Evolutionary conservation across 179 eudicot genomes (phyloP), one percentile per base, ranked within the genome.

Genomic region (Silene coronaria): DNA sequence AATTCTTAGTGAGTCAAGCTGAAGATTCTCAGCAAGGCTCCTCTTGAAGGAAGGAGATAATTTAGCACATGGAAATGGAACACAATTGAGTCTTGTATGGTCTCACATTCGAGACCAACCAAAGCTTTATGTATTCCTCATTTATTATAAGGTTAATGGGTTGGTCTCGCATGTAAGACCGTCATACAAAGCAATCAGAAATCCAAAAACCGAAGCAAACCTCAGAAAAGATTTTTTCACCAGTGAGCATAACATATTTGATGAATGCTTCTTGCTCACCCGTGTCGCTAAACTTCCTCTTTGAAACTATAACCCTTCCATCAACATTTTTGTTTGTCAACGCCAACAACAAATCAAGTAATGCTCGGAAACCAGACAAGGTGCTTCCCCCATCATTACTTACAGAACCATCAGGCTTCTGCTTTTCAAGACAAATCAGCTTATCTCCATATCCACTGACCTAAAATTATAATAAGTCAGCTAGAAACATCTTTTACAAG

Each of bases 171-270:
- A 17, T 0, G 51, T 45, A 45, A 45, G 51, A 45, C 0, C 2
- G 21, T 17, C 19, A 17, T 55, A 55, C 2, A 55, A 16, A 64
- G 67, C 26, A 57, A 60, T 57, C 17, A 32, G 16, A 21, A 66
- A 45, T 38, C 55, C 45, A 53, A 58, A 61, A 57, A 55, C 46
- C 57, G 38, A 45, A 55, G 77, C 89, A 75, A 83, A 94, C 98
- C 97, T 94, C 92, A 70, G 90, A 87, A 82, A 94, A 94, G 3
- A 92, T 82, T 84, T 86, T 92, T 78, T 92, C 96, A 58, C 98
- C 98, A 27, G 91, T 88, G 67, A 94, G 98, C 98, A 94, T 94
- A 72, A 92, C 92, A 87, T 90, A 94, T 80, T 94, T 94, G 62
- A 94, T 81, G 82, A 75, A 92, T 55, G 92, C 95, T 45, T 80